Percentiles rank a stretch among this genome's conserved stretches.
These are phyloP conservation scores for Amaranthus hypochondriacus DNA, from an alignment of 148 eudicot genomes.

Conservation along the genomic window DNA sequence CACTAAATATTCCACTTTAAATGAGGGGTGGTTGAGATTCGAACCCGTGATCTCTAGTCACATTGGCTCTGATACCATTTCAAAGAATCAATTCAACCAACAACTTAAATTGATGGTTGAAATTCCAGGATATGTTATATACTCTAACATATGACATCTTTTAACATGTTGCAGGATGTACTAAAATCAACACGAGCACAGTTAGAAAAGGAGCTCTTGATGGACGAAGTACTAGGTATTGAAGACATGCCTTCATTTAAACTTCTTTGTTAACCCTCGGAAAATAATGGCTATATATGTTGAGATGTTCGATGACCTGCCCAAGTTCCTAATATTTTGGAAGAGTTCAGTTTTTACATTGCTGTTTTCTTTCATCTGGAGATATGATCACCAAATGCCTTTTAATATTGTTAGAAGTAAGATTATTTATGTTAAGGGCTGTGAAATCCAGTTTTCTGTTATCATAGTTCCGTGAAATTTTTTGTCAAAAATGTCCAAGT, in stretches of 20 bases:
- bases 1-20: too few species aligned
- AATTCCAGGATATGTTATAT: too few species aligned
- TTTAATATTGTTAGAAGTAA: not conserved
- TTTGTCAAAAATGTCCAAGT: not conserved
- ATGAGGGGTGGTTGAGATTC: too few species aligned
- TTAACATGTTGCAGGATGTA: constrained; percentile 42
- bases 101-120: too few species aligned
- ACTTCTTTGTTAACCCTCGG: constrained; percentile 38
- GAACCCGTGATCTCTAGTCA: too few species aligned
- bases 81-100: too few species aligned
- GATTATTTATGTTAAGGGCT: not conserved
- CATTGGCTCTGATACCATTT: too few species aligned
- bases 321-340: too few species aligned
- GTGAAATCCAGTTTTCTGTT: not conserved
- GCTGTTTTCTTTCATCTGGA: constrained; percentile 1
- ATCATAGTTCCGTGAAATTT: not conserved
- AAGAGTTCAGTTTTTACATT: not conserved
- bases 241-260: constrained; percentile 80
- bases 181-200: constrained; percentile 58
- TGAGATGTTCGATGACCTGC: constrained; percentile 4
- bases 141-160: not conserved
- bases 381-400: not conserved
- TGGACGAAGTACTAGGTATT: constrained; percentile 60
- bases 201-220: constrained; percentile 69
- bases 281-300: not conserved